These are phyloP conservation scores for Picochlorum sp. DNA, from an alignment of 139 green algal genomes.

Conservation along the genomic window DNA sequence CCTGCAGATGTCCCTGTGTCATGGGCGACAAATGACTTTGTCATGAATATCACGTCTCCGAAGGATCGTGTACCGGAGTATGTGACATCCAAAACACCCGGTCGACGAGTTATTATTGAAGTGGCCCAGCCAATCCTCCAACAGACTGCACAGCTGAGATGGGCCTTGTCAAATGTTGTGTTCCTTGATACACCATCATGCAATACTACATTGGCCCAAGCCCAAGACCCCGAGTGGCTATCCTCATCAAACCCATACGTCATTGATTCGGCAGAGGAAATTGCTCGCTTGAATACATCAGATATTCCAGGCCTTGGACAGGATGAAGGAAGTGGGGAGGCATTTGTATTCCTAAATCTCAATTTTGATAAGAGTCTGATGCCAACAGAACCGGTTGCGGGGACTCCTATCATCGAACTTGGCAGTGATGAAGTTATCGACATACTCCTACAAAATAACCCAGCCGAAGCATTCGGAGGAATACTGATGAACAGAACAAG, in stretches of 20 bases:
- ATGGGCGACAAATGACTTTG: not conserved
- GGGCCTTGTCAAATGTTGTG: slow-evolving; percentile 4
- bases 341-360: slow-evolving; percentile 6
- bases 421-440: slow-evolving; percentile 14
- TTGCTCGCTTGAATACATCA: not conserved
- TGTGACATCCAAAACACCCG: not conserved
- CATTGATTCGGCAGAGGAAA: not conserved
- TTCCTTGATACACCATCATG: slow-evolving; percentile 6
- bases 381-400: slow-evolving; percentile 18
- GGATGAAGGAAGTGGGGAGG: not conserved
- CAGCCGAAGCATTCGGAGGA: slow-evolving; percentile 20
- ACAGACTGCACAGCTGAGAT: slow-evolving; percentile 11
- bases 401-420: slow-evolving; percentile 13
- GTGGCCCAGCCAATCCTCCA: slow-evolving; percentile 3
- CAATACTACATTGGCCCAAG: slow-evolving; percentile 4
- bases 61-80: not conserved
- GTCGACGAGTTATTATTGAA: not conserved
- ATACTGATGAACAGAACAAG: slow-evolving; percentile 16
- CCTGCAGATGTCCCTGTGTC: not conserved
- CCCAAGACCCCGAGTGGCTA: not conserved
- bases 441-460: slow-evolving; percentile 33
- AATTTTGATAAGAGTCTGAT: slow-evolving; percentile 9
- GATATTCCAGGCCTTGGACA: not conserved
- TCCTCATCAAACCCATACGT: not conserved
- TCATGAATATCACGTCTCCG: not conserved